phyloP scores from a whole-genome alignment of 2,329 filamentous ascomycete genomes.

The Fusarium neocosmosporiellum region DNA sequence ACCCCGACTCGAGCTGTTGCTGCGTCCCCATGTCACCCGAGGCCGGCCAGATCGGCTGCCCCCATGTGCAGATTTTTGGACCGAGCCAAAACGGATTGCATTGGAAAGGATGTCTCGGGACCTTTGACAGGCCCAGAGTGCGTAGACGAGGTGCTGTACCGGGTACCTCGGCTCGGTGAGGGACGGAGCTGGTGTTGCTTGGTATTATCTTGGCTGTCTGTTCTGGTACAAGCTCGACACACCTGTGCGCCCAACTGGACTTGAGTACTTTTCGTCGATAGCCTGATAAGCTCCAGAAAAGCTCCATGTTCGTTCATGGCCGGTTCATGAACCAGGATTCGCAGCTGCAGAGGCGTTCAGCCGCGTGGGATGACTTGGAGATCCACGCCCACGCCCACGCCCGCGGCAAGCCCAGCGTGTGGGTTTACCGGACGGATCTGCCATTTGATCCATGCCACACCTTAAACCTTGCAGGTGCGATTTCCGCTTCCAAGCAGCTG shows the following conservation, averaged over 20 bases:
- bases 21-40: not conserved
- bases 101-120: not conserved
- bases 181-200: not conserved
- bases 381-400: not conserved
- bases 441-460: not conserved
- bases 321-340: not conserved
- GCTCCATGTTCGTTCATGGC: not conserved
- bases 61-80: constrained; percentile 4
- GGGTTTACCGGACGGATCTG: not conserved
- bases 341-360: not conserved
- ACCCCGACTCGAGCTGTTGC: not conserved
- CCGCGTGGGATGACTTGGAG: not conserved
- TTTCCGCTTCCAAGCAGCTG: not conserved
- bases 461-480: not conserved
- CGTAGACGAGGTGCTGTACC: not conserved
- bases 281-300: not conserved
- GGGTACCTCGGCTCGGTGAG: not conserved
- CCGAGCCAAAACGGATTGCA: not conserved
- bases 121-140: not conserved
- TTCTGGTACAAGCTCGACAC: constrained; percentile 1
- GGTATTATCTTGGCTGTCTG: not conserved
- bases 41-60: constrained; percentile 16
- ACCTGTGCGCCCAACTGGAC: not conserved
- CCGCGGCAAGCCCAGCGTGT: not conserved
- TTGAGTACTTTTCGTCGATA: not conserved